Conservation (phyloP, 257 asterid genomes). For the Coffea eugenioides region DNA sequence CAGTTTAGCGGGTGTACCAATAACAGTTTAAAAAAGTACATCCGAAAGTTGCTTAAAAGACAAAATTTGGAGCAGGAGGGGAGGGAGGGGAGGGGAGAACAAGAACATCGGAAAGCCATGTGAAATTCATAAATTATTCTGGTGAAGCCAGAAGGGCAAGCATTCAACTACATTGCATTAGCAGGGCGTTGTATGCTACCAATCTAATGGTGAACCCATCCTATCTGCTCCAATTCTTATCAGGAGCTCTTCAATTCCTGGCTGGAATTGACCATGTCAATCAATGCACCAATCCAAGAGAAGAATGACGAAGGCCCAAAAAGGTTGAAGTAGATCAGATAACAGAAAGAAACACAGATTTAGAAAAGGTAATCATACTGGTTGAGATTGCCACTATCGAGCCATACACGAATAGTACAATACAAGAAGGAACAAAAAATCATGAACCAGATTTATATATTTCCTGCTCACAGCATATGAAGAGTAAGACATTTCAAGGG, state of each 20-base stretch:
- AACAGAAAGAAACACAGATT: neutral
- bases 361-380: no score
- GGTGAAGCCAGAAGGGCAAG: no score
- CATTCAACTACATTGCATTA: no score
- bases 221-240: neutral
- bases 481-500: neutral
- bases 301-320: slow-evolving; percentile 32
- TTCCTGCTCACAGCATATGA: neutral
- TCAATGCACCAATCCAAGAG: slow-evolving; percentile 33
- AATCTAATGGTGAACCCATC: no score
- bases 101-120: no score
- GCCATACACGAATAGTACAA: slow-evolving; percentile 2
- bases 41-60: no score
- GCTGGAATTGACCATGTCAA: slow-evolving; percentile 33
- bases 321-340: neutral
- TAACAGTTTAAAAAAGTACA: no score
- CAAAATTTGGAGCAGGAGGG: no score
- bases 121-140: no score
- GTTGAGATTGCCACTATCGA: slow-evolving; percentile 24
- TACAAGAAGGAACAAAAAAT: neutral
- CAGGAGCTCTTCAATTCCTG: slow-evolving; percentile 16
- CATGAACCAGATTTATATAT: neutral
- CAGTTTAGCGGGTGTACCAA: no score
- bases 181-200: no score
- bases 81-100: no score